A percentile compares a stretch with the other conserved stretches of the same genome.
phyloP scores from a whole-genome alignment of 2,329 filamentous ascomycete genomes.

The Calonectria hawksworthii region DNA sequence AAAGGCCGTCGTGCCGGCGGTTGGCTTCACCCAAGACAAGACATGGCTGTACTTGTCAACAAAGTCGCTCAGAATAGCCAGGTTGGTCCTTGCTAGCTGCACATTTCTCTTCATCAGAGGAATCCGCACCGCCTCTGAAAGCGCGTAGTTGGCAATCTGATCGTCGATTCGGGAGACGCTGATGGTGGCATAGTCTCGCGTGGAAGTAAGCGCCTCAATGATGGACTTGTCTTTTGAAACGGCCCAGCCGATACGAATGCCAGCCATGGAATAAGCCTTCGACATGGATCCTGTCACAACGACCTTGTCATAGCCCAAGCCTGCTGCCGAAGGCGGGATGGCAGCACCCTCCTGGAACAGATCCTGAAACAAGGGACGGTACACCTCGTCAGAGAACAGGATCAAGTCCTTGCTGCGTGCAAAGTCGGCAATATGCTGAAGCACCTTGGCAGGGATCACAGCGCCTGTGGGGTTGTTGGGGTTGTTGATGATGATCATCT shows the following conservation, averaged over 20 bases:
- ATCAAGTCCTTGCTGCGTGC: slow-evolving; percentile 17
- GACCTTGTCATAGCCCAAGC: slow-evolving; percentile 78
- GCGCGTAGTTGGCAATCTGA: slow-evolving; percentile 81
- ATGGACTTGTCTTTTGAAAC: slow-evolving; percentile 74
- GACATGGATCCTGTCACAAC: slow-evolving; percentile 87
- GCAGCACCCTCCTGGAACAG: slow-evolving; percentile 49
- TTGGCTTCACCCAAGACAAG: slow-evolving; percentile 24
- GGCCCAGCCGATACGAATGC: slow-evolving; percentile 86
- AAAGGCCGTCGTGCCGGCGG: slow-evolving; percentile 22
- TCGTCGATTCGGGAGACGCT: slow-evolving; percentile 86
- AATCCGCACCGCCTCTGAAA: slow-evolving; percentile 63
- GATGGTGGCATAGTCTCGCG: slow-evolving; percentile 87
- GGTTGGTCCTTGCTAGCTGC: slow-evolving; percentile 10
- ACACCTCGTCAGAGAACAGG: slow-evolving; percentile 24
- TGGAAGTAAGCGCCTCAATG: slow-evolving; percentile 72
- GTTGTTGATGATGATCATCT: slow-evolving; percentile 30
- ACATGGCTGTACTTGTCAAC: slow-evolving; percentile 11
- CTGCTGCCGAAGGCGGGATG: slow-evolving; percentile 75
- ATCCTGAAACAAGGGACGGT: slow-evolving; percentile 19
- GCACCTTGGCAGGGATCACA: slow-evolving; percentile 2
- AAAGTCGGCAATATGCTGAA: slow-evolving; percentile 18
- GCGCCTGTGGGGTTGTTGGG: slow-evolving; percentile 24
- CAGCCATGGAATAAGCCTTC: slow-evolving; percentile 86
- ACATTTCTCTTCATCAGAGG: slow-evolving; percentile 66
- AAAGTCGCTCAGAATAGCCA: background rate